A percentile compares a stretch with the other conserved stretches of the same genome.
Evolutionary conservation across 371 early-diverging fungal genomes (phyloP).

Genomic region (Mucor velutinosus): DNA sequence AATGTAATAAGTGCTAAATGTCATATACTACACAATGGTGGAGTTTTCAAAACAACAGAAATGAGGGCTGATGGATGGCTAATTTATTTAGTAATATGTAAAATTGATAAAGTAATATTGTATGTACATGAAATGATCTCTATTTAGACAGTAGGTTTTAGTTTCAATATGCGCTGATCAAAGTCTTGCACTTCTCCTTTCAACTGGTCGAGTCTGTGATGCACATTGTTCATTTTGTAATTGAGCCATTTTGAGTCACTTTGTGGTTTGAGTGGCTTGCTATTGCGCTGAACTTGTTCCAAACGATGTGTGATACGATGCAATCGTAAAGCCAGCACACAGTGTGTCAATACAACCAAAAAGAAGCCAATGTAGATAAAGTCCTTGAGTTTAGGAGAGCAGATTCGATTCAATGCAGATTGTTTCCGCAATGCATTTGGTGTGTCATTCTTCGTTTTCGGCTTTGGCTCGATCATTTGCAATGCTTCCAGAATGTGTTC

Average conservation of each 20-base stretch:
- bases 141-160: conserved; percentile 4
- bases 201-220: conserved; percentile 14
- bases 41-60: too few relatives aligned
- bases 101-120: neutral
- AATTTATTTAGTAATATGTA: neutral
- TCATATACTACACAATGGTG: too few relatives aligned
- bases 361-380: conserved; percentile 13
- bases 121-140: neutral
- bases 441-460: neutral
- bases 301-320: conserved; percentile 14
- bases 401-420: neutral
- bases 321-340: conserved; percentile 19
- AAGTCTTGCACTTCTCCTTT: conserved; percentile 13
- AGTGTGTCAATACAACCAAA: conserved; percentile 14
- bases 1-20: too few relatives aligned
- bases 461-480: neutral
- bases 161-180: conserved; percentile 12
- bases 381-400: neutral
- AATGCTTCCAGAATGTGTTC: conserved; percentile 9
- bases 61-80: too few relatives aligned
- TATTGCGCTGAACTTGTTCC: neutral
- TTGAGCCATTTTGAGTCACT: conserved; percentile 8
- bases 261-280: neutral
- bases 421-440: neutral
- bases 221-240: conserved; percentile 3